Conservation (phyloP, 768 basidiomycete species). For the Suillus subluteus region DNA sequence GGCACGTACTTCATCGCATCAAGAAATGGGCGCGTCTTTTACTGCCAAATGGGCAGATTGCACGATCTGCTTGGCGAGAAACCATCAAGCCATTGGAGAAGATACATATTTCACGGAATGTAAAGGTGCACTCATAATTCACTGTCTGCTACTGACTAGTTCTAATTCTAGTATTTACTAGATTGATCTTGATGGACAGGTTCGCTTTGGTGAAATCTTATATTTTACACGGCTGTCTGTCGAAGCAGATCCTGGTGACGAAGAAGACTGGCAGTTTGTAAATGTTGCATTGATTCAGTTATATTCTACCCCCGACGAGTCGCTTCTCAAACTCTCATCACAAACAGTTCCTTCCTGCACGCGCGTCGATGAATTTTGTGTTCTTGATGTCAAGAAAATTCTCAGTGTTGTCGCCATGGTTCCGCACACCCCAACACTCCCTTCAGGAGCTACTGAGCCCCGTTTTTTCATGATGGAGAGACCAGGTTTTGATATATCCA, state of each 20-base stretch:
- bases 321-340: too few species aligned
- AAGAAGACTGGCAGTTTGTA: too few species aligned
- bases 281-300: too few species aligned
- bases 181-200: neutral
- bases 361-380: too few species aligned
- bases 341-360: neutral
- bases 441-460: too few species aligned
- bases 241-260: too few species aligned
- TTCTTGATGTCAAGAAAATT: too few species aligned
- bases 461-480: too few species aligned
- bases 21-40: constrained; percentile 25
- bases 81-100: neutral
- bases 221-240: constrained; percentile 3
- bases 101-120: constrained; percentile 2
- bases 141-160: constrained; percentile 16
- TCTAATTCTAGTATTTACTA: constrained; percentile 4
- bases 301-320: too few species aligned
- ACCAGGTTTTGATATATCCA: too few species aligned
- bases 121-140: constrained; percentile 8
- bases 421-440: too few species aligned
- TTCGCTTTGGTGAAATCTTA: constrained; percentile 3
- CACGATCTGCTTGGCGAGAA: constrained; percentile 13
- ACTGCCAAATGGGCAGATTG: constrained; percentile 29
- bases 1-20: neutral
- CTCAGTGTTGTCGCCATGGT: too few species aligned